Evolutionary conservation across 2,329 filamentous ascomycete genomes (phyloP), one percentile per base, ranked within the genome.

Genomic region (Colletotrichum sp.): DNA sequence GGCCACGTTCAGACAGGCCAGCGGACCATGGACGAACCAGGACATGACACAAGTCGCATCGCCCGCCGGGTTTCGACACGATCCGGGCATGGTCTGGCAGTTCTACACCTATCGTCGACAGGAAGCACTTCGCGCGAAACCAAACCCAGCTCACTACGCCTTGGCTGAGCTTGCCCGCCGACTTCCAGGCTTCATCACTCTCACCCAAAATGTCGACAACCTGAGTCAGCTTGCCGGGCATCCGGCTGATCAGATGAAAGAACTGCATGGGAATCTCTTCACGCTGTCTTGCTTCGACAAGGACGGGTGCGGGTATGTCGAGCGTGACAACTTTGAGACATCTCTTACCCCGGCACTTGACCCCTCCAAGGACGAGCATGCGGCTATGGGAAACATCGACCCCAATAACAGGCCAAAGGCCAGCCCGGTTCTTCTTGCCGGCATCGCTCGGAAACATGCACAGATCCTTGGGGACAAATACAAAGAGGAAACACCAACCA

Each of bases 31-130:
- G 92, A 86, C 91, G 75, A 90, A 88, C 6, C 89, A 93, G 79
- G 90, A 93, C 80, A 90, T 91, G 10, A 90, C 84, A 8, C 85
- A 86, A 26, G 84, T 94, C 8, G 92, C 93, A 5, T 93, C 92
- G 0, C 91, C 91, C 15, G 87, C 89, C 69, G 92, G 92, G 3
- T 94, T 94, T 80, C 82, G 86, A 18, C 82, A 82, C 15, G 87
- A 93, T 77, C 92, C 93, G 2, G 91, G 87, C 5, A 85, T 94
- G 6, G 92, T 94, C n/a, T 94, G 93, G 93, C 92, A 94, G 78
- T 94, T 94, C 82, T 94, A 94, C 85, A 90, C 86, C 80, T 92
- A 92, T 81, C 85, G 92, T 55, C 85, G 92, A 44, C 92, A 93
- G 79, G 93, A 92, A 89, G 91, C 93, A 0, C 85, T 94, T 34